Evolutionary conservation across 163 green algal genomes (phyloP).

Genomic region (Volvox carteri): DNA sequence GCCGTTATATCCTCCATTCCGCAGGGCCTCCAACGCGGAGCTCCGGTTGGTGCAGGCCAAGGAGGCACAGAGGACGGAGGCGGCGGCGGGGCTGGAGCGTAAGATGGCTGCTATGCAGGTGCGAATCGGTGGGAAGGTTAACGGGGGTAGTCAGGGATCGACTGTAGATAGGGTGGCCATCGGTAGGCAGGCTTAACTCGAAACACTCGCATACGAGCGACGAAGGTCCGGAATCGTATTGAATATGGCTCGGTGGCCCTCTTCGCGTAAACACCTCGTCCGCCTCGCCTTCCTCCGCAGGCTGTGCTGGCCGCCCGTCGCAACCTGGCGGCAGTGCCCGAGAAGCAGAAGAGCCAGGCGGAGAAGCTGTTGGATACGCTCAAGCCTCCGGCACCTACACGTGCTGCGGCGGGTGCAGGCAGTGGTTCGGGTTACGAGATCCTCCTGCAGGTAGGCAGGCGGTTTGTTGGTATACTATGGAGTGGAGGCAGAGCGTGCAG

Average conservation of each 20-base stretch:
- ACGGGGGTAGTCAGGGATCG: no score
- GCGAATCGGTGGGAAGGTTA: not conserved
- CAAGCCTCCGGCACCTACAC: constrained; percentile 37
- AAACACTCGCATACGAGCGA: no score
- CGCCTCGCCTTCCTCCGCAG: no score
- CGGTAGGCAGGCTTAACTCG: no score
- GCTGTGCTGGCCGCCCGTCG: constrained; percentile 82
- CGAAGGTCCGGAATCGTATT: no score
- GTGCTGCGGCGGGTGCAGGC: constrained; percentile 39
- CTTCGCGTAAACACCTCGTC: no score
- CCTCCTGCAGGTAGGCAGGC: constrained; percentile 90
- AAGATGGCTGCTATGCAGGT: constrained; percentile 92
- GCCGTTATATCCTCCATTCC: no score
- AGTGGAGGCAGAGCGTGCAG: not conserved
- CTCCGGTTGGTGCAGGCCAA: constrained; percentile 62
- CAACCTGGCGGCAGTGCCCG: constrained; percentile 57
- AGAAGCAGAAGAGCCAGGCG: constrained; percentile 65
- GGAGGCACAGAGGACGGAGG: constrained; percentile 78
- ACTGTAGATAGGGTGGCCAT: no score
- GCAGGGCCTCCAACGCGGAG: constrained; percentile 41
- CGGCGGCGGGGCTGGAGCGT: constrained; percentile 87
- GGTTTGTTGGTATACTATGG: no score
- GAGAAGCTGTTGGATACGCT: constrained; percentile 67
- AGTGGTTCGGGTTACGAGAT: constrained; percentile 91
- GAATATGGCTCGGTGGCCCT: no score